Conservation (phyloP, 139 green algal genomes). For the Limnomonas spitsbergensis region DNA sequence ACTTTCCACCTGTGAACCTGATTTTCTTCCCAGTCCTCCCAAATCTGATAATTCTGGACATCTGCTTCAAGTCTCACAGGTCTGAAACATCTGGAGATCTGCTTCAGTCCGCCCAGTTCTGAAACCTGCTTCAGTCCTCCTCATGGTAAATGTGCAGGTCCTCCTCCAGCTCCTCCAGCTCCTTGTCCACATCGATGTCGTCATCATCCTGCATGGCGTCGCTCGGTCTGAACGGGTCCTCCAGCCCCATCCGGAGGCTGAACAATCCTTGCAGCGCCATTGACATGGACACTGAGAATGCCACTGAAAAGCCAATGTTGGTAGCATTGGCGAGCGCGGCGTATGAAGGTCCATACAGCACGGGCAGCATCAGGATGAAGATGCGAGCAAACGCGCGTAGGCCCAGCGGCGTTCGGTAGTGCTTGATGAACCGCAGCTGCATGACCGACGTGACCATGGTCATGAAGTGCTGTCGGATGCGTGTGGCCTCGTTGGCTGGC, state of each 20-base stretch:
- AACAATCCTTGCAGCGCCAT: slow-evolving; percentile 4
- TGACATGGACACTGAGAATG: slow-evolving; percentile 1
- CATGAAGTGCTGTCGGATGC: slow-evolving; percentile 7
- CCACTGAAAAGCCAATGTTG: slow-evolving; percentile 7
- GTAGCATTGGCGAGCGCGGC: slow-evolving; percentile 1
- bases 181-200: not conserved
- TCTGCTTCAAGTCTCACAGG: no score
- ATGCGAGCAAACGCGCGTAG: not conserved
- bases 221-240: not conserved
- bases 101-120: no score
- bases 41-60: no score
- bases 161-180: not conserved
- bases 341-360: slow-evolving; percentile 3
- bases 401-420: slow-evolving; percentile 13
- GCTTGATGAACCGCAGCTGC: slow-evolving; percentile 12
- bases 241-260: not conserved
- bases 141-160: slow-evolving; percentile 1
- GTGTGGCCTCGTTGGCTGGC: slow-evolving; percentile 11
- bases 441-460: not conserved
- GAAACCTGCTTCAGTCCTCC: no score
- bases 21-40: no score
- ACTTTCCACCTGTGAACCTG: no score
- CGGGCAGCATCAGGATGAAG: slow-evolving; percentile 16
- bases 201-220: not conserved
- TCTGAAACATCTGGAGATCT: no score